Evolutionary conservation across 192 early-diverging fungal genomes (phyloP).

Genomic region (Dissophora ornata): DNA sequence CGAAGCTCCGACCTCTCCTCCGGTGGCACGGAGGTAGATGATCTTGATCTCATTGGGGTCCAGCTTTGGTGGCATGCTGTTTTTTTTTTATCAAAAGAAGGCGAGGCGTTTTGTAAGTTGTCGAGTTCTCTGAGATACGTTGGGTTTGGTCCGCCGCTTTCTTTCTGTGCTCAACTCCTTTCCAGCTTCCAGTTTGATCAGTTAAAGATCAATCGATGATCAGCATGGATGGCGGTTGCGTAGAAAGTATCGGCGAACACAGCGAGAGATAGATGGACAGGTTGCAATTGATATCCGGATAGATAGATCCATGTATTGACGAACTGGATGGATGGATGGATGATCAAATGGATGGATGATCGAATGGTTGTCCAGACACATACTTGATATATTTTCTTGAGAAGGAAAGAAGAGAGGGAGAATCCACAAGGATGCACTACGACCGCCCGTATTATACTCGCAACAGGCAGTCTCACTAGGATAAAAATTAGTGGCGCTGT

Average conservation of each 20-base stretch:
- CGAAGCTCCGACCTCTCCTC: conserved; percentile 97
- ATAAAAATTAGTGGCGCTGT: too few species aligned
- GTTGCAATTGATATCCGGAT: not conserved
- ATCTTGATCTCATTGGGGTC: conserved; percentile 83
- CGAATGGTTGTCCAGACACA: not conserved
- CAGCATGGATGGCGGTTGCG: too few species aligned
- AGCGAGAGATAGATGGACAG: not conserved
- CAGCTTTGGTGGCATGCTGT: conserved; percentile 89
- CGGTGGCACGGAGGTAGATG: conserved; percentile 95
- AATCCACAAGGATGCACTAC: not conserved
- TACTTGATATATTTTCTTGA: conserved; percentile 26
- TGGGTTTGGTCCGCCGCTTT: too few species aligned
- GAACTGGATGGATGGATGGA: conserved; percentile 54
- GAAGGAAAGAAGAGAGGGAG: conserved; percentile 18
- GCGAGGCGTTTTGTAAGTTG: not conserved
- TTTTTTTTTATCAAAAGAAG: not conserved
- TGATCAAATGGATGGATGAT: conserved; percentile 10
- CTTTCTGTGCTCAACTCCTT: too few species aligned
- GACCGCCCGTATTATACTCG: too few species aligned
- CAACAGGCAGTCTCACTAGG: too few species aligned
- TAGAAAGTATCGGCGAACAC: too few species aligned
- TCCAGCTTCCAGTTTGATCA: too few species aligned
- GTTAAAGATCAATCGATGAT: not conserved
- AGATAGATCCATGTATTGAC: conserved; percentile 5
- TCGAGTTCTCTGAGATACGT: not conserved